Conservation (phyloP, 768 basidiomycete species). For the Paxillus rubicundulus region DNA sequence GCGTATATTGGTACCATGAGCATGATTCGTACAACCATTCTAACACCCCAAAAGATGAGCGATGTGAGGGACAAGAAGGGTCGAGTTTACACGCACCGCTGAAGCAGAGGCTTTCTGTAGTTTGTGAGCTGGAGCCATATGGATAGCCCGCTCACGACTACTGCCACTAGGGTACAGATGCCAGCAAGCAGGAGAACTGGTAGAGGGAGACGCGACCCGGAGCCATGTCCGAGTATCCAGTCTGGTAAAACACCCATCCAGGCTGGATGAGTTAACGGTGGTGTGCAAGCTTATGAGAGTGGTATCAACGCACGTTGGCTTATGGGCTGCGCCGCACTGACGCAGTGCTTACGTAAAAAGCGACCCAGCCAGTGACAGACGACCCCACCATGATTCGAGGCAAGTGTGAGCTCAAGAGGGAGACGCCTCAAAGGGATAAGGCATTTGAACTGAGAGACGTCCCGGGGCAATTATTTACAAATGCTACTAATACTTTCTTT, state of each 20-base stretch:
- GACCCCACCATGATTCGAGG: too few species aligned
- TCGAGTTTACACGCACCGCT: conserved; percentile 48
- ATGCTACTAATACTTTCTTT: too few species aligned
- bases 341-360: too few species aligned
- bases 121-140: conserved; percentile 83
- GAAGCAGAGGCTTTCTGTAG: conserved; percentile 78
- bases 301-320: background rate
- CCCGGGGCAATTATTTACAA: too few species aligned
- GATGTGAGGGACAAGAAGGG: background rate
- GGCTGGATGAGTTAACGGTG: background rate
- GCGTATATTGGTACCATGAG: conserved; percentile 95
- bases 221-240: conserved; percentile 36
- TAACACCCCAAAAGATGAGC: conserved; percentile 25
- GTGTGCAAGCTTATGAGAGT: background rate
- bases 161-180: conserved; percentile 64
- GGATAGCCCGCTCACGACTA: conserved; percentile 67
- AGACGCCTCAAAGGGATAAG: too few species aligned
- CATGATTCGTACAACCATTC: conserved; percentile 95
- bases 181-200: conserved; percentile 62
- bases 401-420: too few species aligned
- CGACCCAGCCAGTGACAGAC: too few species aligned
- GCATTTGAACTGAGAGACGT: too few species aligned
- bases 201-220: conserved; percentile 59
- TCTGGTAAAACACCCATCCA: conserved; percentile 16
- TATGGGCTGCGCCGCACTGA: too few species aligned